phyloP scores from a whole-genome alignment of 1,284 basidiomycete species.

The Malassezia psittaci region DNA sequence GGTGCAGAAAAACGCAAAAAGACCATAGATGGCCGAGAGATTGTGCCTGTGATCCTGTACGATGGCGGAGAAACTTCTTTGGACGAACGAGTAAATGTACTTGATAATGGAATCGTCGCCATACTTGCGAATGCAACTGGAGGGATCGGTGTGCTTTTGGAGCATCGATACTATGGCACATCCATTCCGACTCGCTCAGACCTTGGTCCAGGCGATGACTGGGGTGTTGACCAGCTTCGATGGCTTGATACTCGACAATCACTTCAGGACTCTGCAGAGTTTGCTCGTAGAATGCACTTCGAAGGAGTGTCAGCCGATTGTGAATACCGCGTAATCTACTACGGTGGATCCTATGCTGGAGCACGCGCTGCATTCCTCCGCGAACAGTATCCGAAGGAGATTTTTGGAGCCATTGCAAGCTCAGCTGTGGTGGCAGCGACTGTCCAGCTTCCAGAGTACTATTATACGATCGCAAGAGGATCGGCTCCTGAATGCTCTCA shows the following conservation, averaged over 20 bases:
- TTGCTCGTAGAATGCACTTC: constrained; percentile 71
- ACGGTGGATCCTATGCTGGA: constrained; percentile 75
- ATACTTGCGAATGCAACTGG: constrained; percentile 71
- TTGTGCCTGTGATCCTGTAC: constrained; percentile 43
- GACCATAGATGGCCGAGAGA: constrained; percentile 10
- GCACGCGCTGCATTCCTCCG: constrained; percentile 88
- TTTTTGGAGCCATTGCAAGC: constrained; percentile 82
- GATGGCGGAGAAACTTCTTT: constrained; percentile 48
- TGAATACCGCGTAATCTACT: constrained; percentile 67
- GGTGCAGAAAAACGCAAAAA: constrained; percentile 67
- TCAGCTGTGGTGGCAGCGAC: constrained; percentile 43
- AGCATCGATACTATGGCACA: constrained; percentile 56
- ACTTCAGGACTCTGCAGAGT: constrained; percentile 81
- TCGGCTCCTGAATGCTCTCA: constrained; percentile 63
- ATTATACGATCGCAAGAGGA: constrained; percentile 60
- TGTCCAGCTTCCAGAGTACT: constrained; percentile 47
- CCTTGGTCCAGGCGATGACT: constrained; percentile 53
- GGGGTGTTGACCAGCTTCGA: constrained; percentile 52
- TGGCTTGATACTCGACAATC: constrained; percentile 82
- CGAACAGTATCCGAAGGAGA: constrained; percentile 70
- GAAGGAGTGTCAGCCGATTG: constrained; percentile 59
- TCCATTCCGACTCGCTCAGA: constrained; percentile 71
- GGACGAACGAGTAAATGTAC: constrained; percentile 31
- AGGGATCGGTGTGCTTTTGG: constrained; percentile 74
- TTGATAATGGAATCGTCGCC: constrained; percentile 62